Evolutionary conservation across 192 early-diverging fungal genomes (phyloP).

Genomic region (Coemansia guatemalensis): DNA sequence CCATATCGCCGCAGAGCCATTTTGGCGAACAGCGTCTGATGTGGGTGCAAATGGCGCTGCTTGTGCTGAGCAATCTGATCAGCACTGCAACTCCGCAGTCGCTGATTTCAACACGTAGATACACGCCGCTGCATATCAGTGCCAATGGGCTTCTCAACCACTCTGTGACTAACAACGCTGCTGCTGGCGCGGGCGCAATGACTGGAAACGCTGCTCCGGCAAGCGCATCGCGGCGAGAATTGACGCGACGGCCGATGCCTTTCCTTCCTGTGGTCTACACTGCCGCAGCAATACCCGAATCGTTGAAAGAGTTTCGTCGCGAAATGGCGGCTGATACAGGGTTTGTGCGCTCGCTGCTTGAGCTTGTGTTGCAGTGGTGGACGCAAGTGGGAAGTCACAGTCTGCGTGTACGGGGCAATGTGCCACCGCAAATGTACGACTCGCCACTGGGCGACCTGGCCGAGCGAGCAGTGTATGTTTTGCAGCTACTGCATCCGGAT

Average conservation of each 20-base stretch:
- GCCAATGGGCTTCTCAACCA: slow-evolving; percentile 10
- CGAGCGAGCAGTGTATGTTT: slow-evolving; percentile 45
- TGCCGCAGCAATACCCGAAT: slow-evolving; percentile 22
- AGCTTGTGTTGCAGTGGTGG: slow-evolving; percentile 43
- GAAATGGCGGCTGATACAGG: slow-evolving; percentile 16
- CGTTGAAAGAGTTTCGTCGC: slow-evolving; percentile 28
- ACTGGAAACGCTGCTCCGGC: not conserved
- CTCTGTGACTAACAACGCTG: slow-evolving; percentile 3
- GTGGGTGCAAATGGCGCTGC: slow-evolving; percentile 47
- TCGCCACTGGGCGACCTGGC: slow-evolving; percentile 44
- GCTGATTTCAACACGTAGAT: slow-evolving; percentile 26
- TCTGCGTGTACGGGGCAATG: slow-evolving; percentile 12
- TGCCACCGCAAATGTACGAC: slow-evolving; percentile 17
- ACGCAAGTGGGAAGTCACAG: slow-evolving; percentile 16
- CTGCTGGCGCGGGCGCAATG: not conserved
- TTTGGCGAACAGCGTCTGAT: slow-evolving; percentile 31
- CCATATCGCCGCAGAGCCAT: slow-evolving; percentile 13
- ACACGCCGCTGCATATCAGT: slow-evolving; percentile 32
- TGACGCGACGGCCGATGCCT: slow-evolving; percentile 33
- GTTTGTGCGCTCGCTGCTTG: slow-evolving; percentile 45
- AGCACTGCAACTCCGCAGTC: slow-evolving; percentile 30
- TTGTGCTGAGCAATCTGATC: slow-evolving; percentile 44
- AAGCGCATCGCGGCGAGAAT: slow-evolving; percentile 15
- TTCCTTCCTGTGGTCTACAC: slow-evolving; percentile 31
- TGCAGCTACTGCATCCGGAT: slow-evolving; percentile 47